Evolutionary conservation across 495 filamentous ascomycete species (phyloP).

Genomic region (Aspergillus haitiensis): DNA sequence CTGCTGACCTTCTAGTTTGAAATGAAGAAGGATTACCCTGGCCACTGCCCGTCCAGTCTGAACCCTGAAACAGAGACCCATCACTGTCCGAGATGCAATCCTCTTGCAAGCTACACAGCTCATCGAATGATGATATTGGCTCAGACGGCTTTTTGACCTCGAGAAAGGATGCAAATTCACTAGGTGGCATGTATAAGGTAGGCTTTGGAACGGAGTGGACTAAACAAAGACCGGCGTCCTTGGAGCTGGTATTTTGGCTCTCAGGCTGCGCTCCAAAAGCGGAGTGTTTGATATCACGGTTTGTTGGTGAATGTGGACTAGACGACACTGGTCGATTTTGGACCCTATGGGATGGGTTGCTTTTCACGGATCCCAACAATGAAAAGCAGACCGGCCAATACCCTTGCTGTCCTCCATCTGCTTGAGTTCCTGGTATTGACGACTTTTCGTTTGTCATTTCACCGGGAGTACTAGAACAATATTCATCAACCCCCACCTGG

Average conservation of each 20-base stretch:
- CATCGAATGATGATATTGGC: neutral
- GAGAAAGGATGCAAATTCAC: conserved; percentile 11
- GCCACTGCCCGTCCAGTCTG: conserved; percentile 14
- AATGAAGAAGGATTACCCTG: conserved; percentile 3
- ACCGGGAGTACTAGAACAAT: conserved; percentile 9
- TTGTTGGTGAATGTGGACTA: neutral
- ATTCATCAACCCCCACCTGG: neutral
- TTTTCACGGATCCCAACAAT: conserved; percentile 5
- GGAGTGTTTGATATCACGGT: neutral
- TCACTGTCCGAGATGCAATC: conserved; percentile 4
- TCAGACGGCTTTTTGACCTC: conserved; percentile 6
- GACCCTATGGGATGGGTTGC: neutral
- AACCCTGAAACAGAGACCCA: neutral
- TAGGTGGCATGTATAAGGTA: conserved; percentile 14
- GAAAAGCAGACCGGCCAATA: conserved; percentile 13
- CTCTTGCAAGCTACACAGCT: neutral
- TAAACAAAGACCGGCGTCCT: conserved; percentile 5
- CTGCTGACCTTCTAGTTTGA: conserved; percentile 1
- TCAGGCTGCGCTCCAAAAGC: conserved; percentile 1
- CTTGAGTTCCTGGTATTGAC: conserved; percentile 6
- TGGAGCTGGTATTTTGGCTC: neutral
- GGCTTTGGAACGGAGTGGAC: conserved; percentile 19
- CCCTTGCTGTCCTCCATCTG: neutral
- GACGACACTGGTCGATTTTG: conserved; percentile 14
- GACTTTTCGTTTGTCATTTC: conserved; percentile 12